Evolutionary conservation across 805 yeast genomes (phyloP).

Genomic region (Schwanniomyces sp.): DNA sequence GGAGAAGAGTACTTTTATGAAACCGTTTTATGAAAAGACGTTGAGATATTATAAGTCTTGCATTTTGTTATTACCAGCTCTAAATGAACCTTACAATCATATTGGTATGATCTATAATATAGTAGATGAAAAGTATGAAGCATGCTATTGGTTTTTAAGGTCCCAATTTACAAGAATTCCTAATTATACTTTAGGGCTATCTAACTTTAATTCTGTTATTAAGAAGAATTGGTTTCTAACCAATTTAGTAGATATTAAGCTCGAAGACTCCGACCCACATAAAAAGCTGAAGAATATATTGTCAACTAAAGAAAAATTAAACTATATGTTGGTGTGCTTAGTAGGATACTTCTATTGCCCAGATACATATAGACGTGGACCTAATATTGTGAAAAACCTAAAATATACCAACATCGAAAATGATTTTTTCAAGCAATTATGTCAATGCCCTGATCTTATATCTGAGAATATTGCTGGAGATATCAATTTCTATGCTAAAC

Average conservation of each 20-base stretch:
- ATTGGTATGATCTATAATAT: constrained; percentile 47
- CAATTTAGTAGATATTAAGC: constrained; percentile 20
- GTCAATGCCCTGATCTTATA: constrained; percentile 10
- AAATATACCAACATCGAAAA: constrained; percentile 22
- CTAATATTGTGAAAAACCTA: constrained; percentile 19
- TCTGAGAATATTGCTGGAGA: constrained; percentile 6
- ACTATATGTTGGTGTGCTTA: constrained; percentile 31
- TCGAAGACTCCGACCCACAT: constrained; percentile 4
- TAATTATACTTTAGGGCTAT: constrained; percentile 45
- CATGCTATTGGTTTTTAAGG: constrained; percentile 54
- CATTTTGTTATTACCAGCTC: constrained; percentile 58
- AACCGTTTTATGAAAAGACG: constrained; percentile 24
- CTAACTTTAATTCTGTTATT: constrained; percentile 43
- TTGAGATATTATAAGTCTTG: constrained; percentile 48
- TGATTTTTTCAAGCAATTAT: constrained; percentile 19
- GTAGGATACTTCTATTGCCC: constrained; percentile 47
- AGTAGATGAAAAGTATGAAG: constrained; percentile 45
- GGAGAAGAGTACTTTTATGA: constrained; percentile 37
- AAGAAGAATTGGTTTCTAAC: constrained; percentile 34
- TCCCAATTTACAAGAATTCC: constrained; percentile 55
- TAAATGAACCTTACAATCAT: constrained; percentile 66
- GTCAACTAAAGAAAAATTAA: constrained; percentile 12
- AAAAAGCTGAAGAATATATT: constrained; percentile 14
- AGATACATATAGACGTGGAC: constrained; percentile 19
- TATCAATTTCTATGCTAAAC: constrained; percentile 18